Conservation (phyloP, 805 yeast species). For the Ogataea angusta region DNA sequence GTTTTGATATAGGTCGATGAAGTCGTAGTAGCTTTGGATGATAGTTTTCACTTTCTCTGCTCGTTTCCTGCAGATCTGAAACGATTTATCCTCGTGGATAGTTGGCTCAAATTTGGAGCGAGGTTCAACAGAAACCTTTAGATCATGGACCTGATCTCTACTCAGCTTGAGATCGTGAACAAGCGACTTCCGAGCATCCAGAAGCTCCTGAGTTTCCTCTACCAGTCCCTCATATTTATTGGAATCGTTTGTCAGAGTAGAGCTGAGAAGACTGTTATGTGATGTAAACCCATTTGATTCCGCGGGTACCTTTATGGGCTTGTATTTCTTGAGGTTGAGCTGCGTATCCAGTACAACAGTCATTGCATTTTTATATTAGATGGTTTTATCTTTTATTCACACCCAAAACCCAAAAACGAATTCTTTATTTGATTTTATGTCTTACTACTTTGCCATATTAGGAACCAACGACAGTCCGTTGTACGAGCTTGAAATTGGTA, state of each 20-base stretch:
- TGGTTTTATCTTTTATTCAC: neutral
- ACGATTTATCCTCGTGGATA: conserved; percentile 13
- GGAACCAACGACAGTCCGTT: conserved; percentile 85
- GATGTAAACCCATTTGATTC: neutral
- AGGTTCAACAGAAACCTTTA: neutral
- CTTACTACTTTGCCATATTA: conserved; percentile 85
- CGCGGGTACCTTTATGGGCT: conserved; percentile 6
- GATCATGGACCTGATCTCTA: neutral
- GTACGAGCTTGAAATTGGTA: conserved; percentile 83
- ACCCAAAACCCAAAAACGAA: conserved; percentile 1
- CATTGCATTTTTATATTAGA: conserved; percentile 1
- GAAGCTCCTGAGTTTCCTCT: conserved; percentile 7
- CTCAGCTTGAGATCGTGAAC: conserved; percentile 6
- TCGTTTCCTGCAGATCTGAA: conserved; percentile 40
- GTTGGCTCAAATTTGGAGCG: neutral
- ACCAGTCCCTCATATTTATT: conserved; percentile 4
- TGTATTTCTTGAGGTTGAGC: conserved; percentile 16
- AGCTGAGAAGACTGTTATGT: conserved; percentile 5
- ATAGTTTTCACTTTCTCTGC: conserved; percentile 49
- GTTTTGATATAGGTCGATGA: conserved; percentile 42
- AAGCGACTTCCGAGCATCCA: conserved; percentile 5
- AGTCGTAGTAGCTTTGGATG: conserved; percentile 48
- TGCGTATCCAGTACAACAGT: conserved; percentile 16
- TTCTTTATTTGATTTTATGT: conserved; percentile 38
- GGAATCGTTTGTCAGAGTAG: conserved; percentile 7